A percentile compares a stretch with the other conserved stretches of the same genome.
phyloP scores from a whole-genome alignment of 345 rosid genomes.

The Gossypium herbaceum region DNA sequence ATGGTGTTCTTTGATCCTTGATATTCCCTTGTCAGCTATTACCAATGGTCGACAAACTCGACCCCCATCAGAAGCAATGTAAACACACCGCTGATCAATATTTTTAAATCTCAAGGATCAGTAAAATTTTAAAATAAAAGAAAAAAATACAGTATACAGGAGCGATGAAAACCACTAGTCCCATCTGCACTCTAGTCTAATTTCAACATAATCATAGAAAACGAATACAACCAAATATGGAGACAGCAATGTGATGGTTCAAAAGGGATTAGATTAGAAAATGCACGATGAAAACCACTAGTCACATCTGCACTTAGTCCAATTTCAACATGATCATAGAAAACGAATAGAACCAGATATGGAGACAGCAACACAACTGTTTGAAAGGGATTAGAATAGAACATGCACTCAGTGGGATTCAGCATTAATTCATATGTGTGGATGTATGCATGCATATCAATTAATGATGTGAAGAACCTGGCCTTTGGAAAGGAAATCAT shows the following conservation, averaged over 20 bases:
- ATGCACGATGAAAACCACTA: neutral
- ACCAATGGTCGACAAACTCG: slow-evolving; percentile 98
- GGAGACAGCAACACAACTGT: neutral
- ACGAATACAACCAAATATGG: neutral
- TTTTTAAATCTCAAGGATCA: slow-evolving; percentile 1
- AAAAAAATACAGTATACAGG: neutral
- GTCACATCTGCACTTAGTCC: neutral
- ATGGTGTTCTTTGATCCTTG: slow-evolving; percentile 84
- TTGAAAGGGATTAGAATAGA: neutral
- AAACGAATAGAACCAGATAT: neutral
- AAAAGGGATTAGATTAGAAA: neutral
- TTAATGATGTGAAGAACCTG: neutral
- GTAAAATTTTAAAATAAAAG: slow-evolving; percentile 5
- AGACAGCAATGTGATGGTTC: neutral
- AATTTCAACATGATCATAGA: neutral
- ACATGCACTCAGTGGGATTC: slow-evolving; percentile 1
- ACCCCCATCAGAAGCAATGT: slow-evolving; percentile 98
- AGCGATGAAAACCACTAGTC: neutral
- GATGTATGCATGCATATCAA: neutral
- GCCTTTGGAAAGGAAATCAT: neutral
- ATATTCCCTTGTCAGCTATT: slow-evolving; percentile 85
- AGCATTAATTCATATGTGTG: neutral
- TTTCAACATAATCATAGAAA: neutral
- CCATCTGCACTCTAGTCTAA: neutral
- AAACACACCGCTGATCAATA: slow-evolving; percentile 63